Evolutionary conservation across 2,329 filamentous ascomycete species (phyloP).

Genomic region (Daldinia eschscholtzii): DNA sequence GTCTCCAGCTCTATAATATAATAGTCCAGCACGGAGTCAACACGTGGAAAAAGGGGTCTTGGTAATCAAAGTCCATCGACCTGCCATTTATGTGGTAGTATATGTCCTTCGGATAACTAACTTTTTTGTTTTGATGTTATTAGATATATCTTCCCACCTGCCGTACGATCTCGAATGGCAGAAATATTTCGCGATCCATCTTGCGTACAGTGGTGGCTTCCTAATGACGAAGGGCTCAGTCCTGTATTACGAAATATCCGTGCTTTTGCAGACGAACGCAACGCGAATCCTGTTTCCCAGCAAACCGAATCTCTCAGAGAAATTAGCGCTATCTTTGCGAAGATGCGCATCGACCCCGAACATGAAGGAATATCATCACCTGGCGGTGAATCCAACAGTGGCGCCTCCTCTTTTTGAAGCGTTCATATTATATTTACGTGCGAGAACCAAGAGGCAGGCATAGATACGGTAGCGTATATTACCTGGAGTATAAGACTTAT

Average conservation of each 20-base stretch:
- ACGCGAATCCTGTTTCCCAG: constrained; percentile 67
- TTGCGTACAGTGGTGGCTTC: constrained; percentile 89
- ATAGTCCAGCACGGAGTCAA: background rate
- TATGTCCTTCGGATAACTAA: constrained; percentile 16
- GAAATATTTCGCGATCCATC: constrained; percentile 79
- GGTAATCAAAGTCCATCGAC: background rate
- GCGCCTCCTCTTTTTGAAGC: constrained; percentile 29
- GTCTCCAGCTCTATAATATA: constrained; percentile 13
- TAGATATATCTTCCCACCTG: constrained; percentile 86
- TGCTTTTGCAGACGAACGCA: constrained; percentile 83
- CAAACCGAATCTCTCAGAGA: constrained; percentile 77
- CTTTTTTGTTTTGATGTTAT: constrained; percentile 19
- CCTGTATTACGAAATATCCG: constrained; percentile 82
- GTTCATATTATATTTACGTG: constrained; percentile 21
- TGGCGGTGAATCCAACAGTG: constrained; percentile 38
- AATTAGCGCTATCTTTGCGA: constrained; percentile 79
- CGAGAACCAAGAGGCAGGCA: background rate
- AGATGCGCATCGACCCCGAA: constrained; percentile 64
- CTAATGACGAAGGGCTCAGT: constrained; percentile 81
- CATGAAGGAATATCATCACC: constrained; percentile 38
- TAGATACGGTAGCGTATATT: constrained; percentile 12
- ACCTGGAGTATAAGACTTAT: constrained; percentile 7
- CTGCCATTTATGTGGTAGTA: background rate
- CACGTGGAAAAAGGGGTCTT: background rate
- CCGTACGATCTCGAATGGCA: constrained; percentile 80